Evolutionary conservation across 208 protist genomes (phyloP), one percentile per base, ranked within the genome.

Genomic region (Acanthamoeba castellanii): DNA sequence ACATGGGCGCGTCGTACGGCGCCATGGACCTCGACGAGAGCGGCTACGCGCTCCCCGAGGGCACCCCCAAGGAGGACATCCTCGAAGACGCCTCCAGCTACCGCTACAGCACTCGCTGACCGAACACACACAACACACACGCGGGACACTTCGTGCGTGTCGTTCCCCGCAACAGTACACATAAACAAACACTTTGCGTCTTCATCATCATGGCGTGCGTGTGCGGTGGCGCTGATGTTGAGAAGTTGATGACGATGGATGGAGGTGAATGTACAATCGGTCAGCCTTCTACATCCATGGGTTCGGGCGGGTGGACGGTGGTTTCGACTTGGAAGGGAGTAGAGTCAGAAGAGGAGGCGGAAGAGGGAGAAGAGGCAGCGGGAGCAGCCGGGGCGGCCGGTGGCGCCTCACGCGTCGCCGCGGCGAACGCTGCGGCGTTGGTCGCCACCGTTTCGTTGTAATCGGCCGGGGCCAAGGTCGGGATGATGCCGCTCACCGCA

Each of bases 401-500:
- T 32, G 78, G 78, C 27, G 78, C 27, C 37, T 50, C 45, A 7
- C 78, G 37, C 50, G 78, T 61, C 7, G 85, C 85, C 14, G 59
- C 50, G 32, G 27, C 52, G 47, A 70, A 92, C 8, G 85, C 85
- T 7, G 85, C 85, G 8, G 45, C 52, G 14, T 92, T 11, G 18
- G 27, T 22, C 85, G 45, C 59, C 57, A 92, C 34, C 27, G 59
- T 42, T 37, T 70, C 52, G 59, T 92, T 92, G 85, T 92, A 92
- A 7, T 92, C 85, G 25, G 85, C 6, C 13, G 85, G 57, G 9
- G 57, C 45, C 20, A 92, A n/a, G 7, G 59, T 72, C 20, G 59
- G 50, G 20, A 92, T 37, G 18, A 32, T 92, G 85, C 85, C 85
- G 30, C 85, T 92, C 50, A 92, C 85, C 59, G 85, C 85, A 68